Conservation (phyloP, 1,139 yeast species). For the Diutina rugosa region DNA sequence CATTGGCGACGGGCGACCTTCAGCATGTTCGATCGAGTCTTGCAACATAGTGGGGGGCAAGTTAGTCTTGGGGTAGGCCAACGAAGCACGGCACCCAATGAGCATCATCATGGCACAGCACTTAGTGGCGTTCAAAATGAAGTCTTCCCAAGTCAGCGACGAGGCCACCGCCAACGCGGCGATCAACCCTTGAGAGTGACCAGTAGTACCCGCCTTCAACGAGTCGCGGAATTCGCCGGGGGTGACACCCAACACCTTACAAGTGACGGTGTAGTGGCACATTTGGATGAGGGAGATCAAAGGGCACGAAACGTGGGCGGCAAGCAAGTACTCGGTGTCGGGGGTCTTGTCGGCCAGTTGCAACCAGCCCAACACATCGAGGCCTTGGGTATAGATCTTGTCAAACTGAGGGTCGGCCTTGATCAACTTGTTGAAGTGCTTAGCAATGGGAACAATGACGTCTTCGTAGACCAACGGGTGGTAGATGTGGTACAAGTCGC, state of each 20-base stretch:
- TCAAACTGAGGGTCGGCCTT: slow-evolving; percentile 66
- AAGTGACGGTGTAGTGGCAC: slow-evolving; percentile 83
- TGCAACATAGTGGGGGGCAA: slow-evolving; percentile 89
- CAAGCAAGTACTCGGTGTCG: slow-evolving; percentile 73
- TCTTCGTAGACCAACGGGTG: slow-evolving; percentile 55
- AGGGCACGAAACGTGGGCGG: slow-evolving; percentile 93
- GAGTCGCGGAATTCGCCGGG: slow-evolving; percentile 77
- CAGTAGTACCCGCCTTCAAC: slow-evolving; percentile 74
- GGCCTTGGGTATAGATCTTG: slow-evolving; percentile 88
- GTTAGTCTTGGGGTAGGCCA: slow-evolving; percentile 85
- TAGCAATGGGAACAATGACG: slow-evolving; percentile 57
- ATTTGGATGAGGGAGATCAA: slow-evolving; percentile 90
- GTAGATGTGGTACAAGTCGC: slow-evolving; percentile 71
- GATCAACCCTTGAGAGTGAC: slow-evolving; percentile 96
- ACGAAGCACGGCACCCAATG: slow-evolving; percentile 87
- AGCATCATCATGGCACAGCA: slow-evolving; percentile 79
- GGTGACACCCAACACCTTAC: slow-evolving; percentile 70
- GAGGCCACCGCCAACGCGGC: slow-evolving; percentile 88
- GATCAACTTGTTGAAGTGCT: slow-evolving; percentile 54
- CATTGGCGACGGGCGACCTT: slow-evolving; percentile 97
- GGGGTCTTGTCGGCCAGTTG: slow-evolving; percentile 79
- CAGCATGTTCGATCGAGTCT: slow-evolving; percentile 88
- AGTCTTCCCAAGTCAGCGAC: slow-evolving; percentile 77
- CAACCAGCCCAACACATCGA: slow-evolving; percentile 81
- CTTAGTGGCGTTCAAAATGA: slow-evolving; percentile 57